Percentiles rank a stretch among this genome's conserved stretches.
phyloP scores from a whole-genome alignment of 2,329 filamentous ascomycete species.

The Colletotrichum tropicicola region DNA sequence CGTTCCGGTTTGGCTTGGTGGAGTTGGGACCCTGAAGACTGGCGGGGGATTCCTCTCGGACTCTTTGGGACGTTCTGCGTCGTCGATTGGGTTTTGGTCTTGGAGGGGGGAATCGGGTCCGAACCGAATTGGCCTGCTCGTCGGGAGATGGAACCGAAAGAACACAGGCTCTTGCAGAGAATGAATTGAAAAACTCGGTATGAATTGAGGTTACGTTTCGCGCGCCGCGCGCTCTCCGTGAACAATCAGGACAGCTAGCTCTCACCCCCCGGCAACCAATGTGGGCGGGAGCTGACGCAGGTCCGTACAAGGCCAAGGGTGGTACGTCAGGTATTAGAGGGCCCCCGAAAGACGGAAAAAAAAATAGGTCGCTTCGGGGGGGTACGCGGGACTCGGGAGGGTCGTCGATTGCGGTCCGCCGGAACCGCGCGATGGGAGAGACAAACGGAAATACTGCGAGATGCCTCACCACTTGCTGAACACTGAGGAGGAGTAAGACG shows the following conservation, averaged over 20 bases:
- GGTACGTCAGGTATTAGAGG: background rate
- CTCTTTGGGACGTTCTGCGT: background rate
- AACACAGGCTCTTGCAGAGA: no score
- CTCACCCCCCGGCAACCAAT: slow-evolving; percentile 21
- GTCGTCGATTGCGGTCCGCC: background rate
- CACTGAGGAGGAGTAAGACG: background rate
- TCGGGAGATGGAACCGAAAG: no score
- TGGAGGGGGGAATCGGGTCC: no score
- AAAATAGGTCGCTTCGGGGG: background rate
- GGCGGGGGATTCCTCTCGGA: no score
- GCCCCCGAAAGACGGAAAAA: background rate
- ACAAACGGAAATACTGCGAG: no score
- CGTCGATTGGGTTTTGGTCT: background rate
- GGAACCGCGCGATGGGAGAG: background rate
- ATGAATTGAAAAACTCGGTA: background rate
- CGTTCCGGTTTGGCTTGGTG: background rate
- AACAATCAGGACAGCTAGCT: slow-evolving; percentile 28
- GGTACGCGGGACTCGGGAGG: background rate
- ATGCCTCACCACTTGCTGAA: background rate
- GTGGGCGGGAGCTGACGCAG: slow-evolving; percentile 28
- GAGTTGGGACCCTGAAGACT: background rate
- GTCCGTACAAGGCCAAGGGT: slow-evolving; percentile 15
- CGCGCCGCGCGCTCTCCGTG: background rate
- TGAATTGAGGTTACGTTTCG: slow-evolving; percentile 3
- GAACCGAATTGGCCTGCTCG: no score